phyloP scores from a whole-genome alignment of 2,329 filamentous ascomycete genomes.

The Ophiostoma novo-ulmi region DNA sequence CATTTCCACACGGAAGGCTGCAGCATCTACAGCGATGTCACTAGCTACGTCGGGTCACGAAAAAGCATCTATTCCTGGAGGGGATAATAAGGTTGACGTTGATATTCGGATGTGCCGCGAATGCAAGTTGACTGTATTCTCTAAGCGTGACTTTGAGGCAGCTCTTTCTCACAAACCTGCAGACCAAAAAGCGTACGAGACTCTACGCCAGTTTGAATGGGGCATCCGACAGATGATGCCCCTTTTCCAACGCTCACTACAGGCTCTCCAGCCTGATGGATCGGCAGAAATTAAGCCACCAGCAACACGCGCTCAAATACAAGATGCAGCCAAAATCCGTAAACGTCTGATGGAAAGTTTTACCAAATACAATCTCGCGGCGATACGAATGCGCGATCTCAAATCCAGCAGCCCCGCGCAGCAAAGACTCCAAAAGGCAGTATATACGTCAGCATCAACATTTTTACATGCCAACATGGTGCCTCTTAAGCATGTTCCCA shows the following conservation, averaged over 20 bases:
- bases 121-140: conserved; percentile 61
- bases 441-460: conserved; percentile 74
- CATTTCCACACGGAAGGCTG: conserved; percentile 53
- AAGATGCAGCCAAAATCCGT: conserved; percentile 83
- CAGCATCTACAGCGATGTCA: background rate
- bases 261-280: conserved; percentile 58
- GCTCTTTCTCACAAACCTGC: conserved; percentile 63
- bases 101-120: conserved; percentile 90
- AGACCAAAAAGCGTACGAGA: conserved; percentile 76
- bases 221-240: conserved; percentile 79
- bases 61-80: background rate
- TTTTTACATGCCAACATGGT: conserved; percentile 91
- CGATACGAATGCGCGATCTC: conserved; percentile 73
- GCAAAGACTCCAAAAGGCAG: conserved; percentile 67
- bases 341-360: conserved; percentile 86
- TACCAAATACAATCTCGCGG: conserved; percentile 77
- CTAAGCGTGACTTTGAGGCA: conserved; percentile 69
- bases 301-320: conserved; percentile 61
- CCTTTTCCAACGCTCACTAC: conserved; percentile 72
- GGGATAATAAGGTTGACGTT: conserved; percentile 54
- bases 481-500: conserved; percentile 69
- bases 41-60: conserved; percentile 28
- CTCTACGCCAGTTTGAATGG: conserved; percentile 78
- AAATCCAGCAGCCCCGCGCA: conserved; percentile 69
- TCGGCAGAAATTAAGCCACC: conserved; percentile 36